A percentile compares a stretch with the other conserved stretches of the same genome.
phyloP scores from a whole-genome alignment of 495 filamentous ascomycete species.

The Jackrogersella multiformis region DNA sequence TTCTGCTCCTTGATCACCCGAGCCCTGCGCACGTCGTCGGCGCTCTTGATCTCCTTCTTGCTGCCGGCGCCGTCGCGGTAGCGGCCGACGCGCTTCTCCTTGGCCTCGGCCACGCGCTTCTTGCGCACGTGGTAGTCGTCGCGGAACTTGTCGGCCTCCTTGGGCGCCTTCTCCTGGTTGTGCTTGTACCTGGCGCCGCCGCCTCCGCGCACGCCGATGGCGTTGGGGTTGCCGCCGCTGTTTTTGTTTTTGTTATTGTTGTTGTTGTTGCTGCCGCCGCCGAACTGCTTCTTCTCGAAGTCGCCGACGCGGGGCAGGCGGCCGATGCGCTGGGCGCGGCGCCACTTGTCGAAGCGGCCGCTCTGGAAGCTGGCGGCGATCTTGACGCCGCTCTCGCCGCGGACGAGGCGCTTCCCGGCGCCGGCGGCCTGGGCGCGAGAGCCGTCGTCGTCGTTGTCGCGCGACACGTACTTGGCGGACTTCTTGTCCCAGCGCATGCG shows the following conservation, averaged over 20 bases:
- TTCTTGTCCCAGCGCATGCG: slow-evolving; percentile 97
- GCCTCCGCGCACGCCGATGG: too few relatives aligned
- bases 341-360: slow-evolving; percentile 93
- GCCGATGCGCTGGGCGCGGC: slow-evolving; percentile 80
- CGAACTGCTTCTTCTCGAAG: slow-evolving; percentile 65
- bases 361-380: slow-evolving; percentile 92
- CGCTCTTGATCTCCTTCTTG: slow-evolving; percentile 80
- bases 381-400: slow-evolving; percentile 93
- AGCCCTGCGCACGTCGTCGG: slow-evolving; percentile 85
- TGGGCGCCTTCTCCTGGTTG: slow-evolving; percentile 83
- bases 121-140: slow-evolving; percentile 90
- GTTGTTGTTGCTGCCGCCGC: slow-evolving; percentile 51
- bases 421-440: slow-evolving; percentile 76
- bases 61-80: slow-evolving; percentile 71
- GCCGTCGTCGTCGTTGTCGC: slow-evolving; percentile 93
- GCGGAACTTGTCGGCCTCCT: slow-evolving; percentile 87
- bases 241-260: too few relatives aligned
- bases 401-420: slow-evolving; percentile 81
- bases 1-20: slow-evolving; percentile 77
- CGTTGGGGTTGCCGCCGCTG: too few relatives aligned
- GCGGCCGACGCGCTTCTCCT: slow-evolving; percentile 79
- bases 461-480: slow-evolving; percentile 89
- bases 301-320: slow-evolving; percentile 84
- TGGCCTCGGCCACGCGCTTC: slow-evolving; percentile 87
- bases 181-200: slow-evolving; percentile 73